These are phyloP conservation scores for Blechomonas ayalai DNA, from an alignment of 208 protist genomes.

Conservation along the genomic window DNA sequence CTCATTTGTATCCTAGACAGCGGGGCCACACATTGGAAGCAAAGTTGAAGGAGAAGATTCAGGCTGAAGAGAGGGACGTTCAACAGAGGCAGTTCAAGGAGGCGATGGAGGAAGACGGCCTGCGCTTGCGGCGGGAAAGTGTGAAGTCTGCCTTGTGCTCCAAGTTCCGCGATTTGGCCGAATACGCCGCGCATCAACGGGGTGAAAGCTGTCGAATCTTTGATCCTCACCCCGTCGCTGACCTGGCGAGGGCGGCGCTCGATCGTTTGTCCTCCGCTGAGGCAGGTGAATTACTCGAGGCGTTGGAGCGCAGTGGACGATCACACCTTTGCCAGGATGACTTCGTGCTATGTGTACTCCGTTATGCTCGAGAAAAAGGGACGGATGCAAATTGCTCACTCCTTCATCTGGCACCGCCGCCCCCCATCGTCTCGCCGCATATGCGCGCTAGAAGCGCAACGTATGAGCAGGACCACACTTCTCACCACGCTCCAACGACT, in stretches of 20 bases:
- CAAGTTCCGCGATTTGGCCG: slow-evolving; percentile 48
- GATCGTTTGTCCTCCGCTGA: slow-evolving; percentile 51
- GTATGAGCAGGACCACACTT: too few relatives aligned
- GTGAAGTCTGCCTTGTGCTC: slow-evolving; percentile 27
- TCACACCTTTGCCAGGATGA: too few relatives aligned
- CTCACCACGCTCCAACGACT: too few relatives aligned
- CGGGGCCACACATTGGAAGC: slow-evolving; percentile 2
- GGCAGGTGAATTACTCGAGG: slow-evolving; percentile 43
- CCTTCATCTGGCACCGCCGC: neutral
- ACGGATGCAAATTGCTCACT: neutral
- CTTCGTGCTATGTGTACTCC: too few relatives aligned
- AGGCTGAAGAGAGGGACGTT: slow-evolving; percentile 20
- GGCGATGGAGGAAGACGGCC: slow-evolving; percentile 17
- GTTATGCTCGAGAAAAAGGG: neutral
- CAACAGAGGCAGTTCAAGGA: slow-evolving; percentile 10
- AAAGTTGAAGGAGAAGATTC: slow-evolving; percentile 7
- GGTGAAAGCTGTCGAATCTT: too few relatives aligned
- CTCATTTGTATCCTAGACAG: slow-evolving; percentile 22
- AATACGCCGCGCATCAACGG: slow-evolving; percentile 8
- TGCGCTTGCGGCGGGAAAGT: slow-evolving; percentile 30
- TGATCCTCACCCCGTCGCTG: slow-evolving; percentile 30
- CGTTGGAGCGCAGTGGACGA: slow-evolving; percentile 32
- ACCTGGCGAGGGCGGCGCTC: slow-evolving; percentile 41
- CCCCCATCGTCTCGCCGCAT: too few relatives aligned
- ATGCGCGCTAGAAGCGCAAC: too few relatives aligned